phyloP scores from a whole-genome alignment of 768 basidiomycete species.

The Lentinula sp. region DNA sequence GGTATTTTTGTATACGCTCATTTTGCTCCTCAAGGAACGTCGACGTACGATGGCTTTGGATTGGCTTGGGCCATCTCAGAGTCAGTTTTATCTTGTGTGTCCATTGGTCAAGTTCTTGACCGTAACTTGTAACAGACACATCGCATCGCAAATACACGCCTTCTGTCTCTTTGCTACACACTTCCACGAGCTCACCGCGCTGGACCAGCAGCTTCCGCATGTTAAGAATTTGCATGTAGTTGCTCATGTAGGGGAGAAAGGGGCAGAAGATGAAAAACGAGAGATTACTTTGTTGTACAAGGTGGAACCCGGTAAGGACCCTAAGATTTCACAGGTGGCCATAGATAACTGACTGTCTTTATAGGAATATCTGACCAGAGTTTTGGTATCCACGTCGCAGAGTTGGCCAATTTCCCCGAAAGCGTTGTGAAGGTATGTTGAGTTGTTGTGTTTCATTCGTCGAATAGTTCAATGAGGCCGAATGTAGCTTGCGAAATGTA shows the following conservation, averaged over 20 bases:
- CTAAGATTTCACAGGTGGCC: neutral
- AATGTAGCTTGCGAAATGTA: conserved; percentile 70
- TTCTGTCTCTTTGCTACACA: conserved; percentile 98
- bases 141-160: conserved; percentile 86
- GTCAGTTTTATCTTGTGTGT: conserved; percentile 35
- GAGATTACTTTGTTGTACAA: conserved; percentile 94
- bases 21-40: conserved; percentile 57
- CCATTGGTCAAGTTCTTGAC: neutral
- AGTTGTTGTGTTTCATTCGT: neutral
- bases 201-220: conserved; percentile 79
- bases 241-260: conserved; percentile 76
- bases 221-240: conserved; percentile 96
- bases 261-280: conserved; percentile 62
- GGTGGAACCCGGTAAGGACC: conserved; percentile 77
- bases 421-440: conserved; percentile 73
- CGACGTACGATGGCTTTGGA: conserved; percentile 73
- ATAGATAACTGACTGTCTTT: neutral
- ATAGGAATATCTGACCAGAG: conserved; percentile 91
- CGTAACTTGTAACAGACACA: conserved; percentile 54
- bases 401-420: conserved; percentile 96
- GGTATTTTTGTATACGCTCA: neutral
- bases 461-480: neutral
- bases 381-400: conserved; percentile 97
- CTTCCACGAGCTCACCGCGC: conserved; percentile 93
- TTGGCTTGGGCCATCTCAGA: conserved; percentile 99